Base-by-base conservation (phyloP, 345 rosid genomes). In the Lenwebbia sp. region DNA sequence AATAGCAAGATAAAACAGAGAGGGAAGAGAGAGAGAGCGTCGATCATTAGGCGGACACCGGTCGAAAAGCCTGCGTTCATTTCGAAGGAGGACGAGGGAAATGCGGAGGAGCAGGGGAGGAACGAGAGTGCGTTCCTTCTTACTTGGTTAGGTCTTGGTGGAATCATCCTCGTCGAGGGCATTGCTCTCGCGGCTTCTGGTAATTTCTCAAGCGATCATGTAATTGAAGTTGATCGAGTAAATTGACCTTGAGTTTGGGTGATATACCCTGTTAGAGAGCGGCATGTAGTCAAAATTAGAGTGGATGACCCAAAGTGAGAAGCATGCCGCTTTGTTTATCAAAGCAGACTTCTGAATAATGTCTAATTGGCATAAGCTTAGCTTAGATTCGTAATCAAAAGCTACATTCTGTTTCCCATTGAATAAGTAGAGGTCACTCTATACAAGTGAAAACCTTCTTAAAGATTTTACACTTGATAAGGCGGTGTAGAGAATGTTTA, bases 91-190 rank as follows among this genome's bases (percentile, higher is more conserved):
- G 94, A 92, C 7, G 95, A 93, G 53, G 92, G 88, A 17, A 91
- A 90, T 85, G 95, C 92, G 37, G 89, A 93, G 85, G 98, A 93
- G 86, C 91, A 87, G 90, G 88, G 87, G 86, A 89, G 86, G 87
- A 95, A 94, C 85, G 98, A 97, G 92, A 93, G 94, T 47, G 98
- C 98, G 82, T 97, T 97, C 92, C 92, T 97, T 84, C 93, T 97
- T 50, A 87, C 97, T 22, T 95, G 99, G 99, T 89, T 93, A 86
- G 99, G 93, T 41, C 93, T 95, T 55, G 99, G 99, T 30, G 91
- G 90, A 25, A 30, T 96, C 86, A 97, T 95, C 87, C 92, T 94
- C 54, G 82, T 92, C 86, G 74, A 97, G 89, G 98, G 98, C 26
- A 86, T 97, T 87, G 57, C 85, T 86, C 95, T 97, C 15, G 92